phyloP scores from a whole-genome alignment of 2,329 filamentous ascomycete genomes.

The Xylariaceae sp. region DNA sequence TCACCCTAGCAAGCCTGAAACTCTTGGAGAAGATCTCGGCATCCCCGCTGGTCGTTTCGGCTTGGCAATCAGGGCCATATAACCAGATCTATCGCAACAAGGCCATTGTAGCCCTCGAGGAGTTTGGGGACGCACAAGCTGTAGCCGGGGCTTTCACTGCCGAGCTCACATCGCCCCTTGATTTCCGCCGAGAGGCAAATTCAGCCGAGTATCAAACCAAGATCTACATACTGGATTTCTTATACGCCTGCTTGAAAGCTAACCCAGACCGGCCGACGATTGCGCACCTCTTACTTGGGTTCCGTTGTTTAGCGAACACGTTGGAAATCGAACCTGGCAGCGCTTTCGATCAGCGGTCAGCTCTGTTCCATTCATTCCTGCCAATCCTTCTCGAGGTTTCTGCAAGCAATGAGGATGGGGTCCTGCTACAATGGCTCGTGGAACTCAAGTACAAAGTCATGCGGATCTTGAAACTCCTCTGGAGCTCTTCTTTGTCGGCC shows the following conservation, averaged over 20 bases:
- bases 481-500: conserved; percentile 75
- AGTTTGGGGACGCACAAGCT: conserved; percentile 71
- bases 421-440: conserved; percentile 63
- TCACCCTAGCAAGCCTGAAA: conserved; percentile 75
- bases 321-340: conserved; percentile 64
- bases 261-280: conserved; percentile 76
- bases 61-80: conserved; percentile 57
- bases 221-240: conserved; percentile 75
- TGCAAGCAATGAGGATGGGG: conserved; percentile 52
- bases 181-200: conserved; percentile 64
- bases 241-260: conserved; percentile 72
- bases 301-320: conserved; percentile 66
- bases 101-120: conserved; percentile 81
- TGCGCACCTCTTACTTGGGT: conserved; percentile 85
- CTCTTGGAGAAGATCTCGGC: conserved; percentile 82
- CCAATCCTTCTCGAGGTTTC: conserved; percentile 66
- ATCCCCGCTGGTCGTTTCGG: conserved; percentile 72
- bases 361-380: conserved; percentile 79
- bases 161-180: conserved; percentile 63
- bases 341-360: conserved; percentile 64
- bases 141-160: conserved; percentile 68
- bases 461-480: conserved; percentile 73
- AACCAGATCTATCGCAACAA: conserved; percentile 68
- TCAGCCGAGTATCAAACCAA: conserved; percentile 77
- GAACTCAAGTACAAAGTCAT: conserved; percentile 63